Evolutionary conservation across 345 rosid genomes (phyloP).

Genomic region (Sapria himalayana): DNA sequence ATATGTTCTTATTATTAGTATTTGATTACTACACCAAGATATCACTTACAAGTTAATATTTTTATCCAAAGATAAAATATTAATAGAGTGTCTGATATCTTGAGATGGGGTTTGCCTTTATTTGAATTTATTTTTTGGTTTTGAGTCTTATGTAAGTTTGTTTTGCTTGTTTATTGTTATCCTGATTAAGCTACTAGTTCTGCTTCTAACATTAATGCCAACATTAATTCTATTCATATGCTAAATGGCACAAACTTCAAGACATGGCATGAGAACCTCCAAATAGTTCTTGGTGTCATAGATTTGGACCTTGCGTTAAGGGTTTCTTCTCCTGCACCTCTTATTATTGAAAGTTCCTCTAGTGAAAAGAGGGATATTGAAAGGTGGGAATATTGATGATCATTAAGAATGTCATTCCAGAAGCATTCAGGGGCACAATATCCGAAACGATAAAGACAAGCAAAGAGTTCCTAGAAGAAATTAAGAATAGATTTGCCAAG

Average conservation of each 20-base stretch:
- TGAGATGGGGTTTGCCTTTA: not conserved
- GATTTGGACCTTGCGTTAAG: constrained; percentile 5
- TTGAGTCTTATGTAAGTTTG: not conserved
- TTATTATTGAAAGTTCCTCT: not conserved
- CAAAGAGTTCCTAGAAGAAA: not conserved
- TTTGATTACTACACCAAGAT: no score
- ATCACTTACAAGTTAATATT: no score
- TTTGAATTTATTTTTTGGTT: no score
- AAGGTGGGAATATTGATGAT: not conserved
- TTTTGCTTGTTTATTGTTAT: no score
- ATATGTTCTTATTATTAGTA: no score
- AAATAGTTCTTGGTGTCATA: constrained; percentile 1
- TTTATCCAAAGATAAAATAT: not conserved
- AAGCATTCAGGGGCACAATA: not conserved
- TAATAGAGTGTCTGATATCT: not conserved
- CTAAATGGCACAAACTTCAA: constrained; percentile 5
- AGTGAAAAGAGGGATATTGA: not conserved
- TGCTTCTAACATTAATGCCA: no score
- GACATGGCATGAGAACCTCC: not conserved
- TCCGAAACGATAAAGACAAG: not conserved
- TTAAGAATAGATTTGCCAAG: not conserved
- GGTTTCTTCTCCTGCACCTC: not conserved
- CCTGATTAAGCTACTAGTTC: no score
- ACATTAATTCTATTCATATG: not conserved
- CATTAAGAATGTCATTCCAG: constrained; percentile 1